Conservation (phyloP, 2,329 filamentous ascomycete species). For the Epicoccum sorghinum region DNA sequence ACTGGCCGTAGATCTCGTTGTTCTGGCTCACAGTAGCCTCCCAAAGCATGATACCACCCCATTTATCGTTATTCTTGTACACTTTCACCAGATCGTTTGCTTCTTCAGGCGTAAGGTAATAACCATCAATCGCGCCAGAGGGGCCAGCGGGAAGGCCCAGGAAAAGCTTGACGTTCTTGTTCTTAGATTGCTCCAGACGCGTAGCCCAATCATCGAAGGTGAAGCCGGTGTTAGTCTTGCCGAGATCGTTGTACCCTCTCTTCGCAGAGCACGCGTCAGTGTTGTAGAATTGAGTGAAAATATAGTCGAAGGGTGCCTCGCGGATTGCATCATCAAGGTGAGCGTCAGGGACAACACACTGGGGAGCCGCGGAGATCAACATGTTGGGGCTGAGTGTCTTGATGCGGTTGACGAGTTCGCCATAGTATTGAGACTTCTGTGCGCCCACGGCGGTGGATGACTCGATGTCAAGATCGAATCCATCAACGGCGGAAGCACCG, state of each 20-base stretch:
- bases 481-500: slow-evolving; percentile 54
- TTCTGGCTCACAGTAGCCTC: slow-evolving; percentile 58
- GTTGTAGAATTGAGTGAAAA: slow-evolving; percentile 65
- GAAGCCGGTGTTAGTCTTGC: slow-evolving; percentile 46
- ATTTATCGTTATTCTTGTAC: slow-evolving; percentile 44
- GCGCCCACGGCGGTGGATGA: slow-evolving; percentile 23
- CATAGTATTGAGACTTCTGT: slow-evolving; percentile 52
- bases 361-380: slow-evolving; percentile 61
- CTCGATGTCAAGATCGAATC: slow-evolving; percentile 60
- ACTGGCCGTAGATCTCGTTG: slow-evolving; percentile 53
- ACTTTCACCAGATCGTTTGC: slow-evolving; percentile 54
- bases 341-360: slow-evolving; percentile 57
- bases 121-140: slow-evolving; percentile 31
- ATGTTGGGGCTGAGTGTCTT: slow-evolving; percentile 47
- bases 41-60: slow-evolving; percentile 67
- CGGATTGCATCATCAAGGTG: slow-evolving; percentile 54
- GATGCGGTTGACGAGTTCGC: slow-evolving; percentile 55
- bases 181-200: slow-evolving; percentile 48
- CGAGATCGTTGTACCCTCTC: slow-evolving; percentile 41
- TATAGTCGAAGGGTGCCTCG: slow-evolving; percentile 56
- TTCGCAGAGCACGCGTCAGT: slow-evolving; percentile 58
- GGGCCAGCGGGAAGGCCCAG: slow-evolving; percentile 55
- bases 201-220: slow-evolving; percentile 54
- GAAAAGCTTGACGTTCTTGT: slow-evolving; percentile 57
- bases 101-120: slow-evolving; percentile 57